Evolutionary conservation across 2,329 filamentous ascomycete genomes (phyloP).

Genomic region (Rhinocladiella similis): DNA sequence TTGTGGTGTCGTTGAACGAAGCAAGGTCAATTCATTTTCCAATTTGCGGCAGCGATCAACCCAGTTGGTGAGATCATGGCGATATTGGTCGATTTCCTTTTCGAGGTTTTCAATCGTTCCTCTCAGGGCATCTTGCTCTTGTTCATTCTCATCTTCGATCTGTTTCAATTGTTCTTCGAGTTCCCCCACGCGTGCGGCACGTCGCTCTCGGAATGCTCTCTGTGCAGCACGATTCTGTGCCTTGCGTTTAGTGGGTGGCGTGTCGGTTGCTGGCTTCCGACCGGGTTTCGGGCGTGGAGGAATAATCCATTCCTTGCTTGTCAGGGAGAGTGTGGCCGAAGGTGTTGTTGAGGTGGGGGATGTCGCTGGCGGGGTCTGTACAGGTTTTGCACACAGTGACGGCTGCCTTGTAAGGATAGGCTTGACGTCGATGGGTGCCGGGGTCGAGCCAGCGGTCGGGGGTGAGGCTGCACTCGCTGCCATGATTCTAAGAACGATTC

Average conservation of each 20-base stretch:
- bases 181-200: conserved; percentile 79
- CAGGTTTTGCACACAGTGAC: conserved; percentile 29
- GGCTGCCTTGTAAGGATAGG: conserved; percentile 21
- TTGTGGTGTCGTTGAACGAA: conserved; percentile 19
- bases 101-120: conserved; percentile 60
- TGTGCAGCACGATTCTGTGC: conserved; percentile 92
- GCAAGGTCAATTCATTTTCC: conserved; percentile 57
- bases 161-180: conserved; percentile 54
- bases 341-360: conserved; percentile 38
- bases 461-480: conserved; percentile 18
- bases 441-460: conserved; percentile 7
- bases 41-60: conserved; percentile 59
- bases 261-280: conserved; percentile 90
- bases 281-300: conserved; percentile 85
- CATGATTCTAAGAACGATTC: conserved; percentile 9
- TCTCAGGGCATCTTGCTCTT: conserved; percentile 50
- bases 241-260: conserved; percentile 88
- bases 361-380: conserved; percentile 27
- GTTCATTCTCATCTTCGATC: conserved; percentile 49
- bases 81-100: conserved; percentile 66
- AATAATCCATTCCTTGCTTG: conserved; percentile 82
- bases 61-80: conserved; percentile 50
- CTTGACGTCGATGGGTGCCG: conserved; percentile 15
- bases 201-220: conserved; percentile 82
- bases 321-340: conserved; percentile 56